Evolutionary conservation across 768 basidiomycete genomes (phyloP).

Genomic region (Suillus fuscotomentosus): DNA sequence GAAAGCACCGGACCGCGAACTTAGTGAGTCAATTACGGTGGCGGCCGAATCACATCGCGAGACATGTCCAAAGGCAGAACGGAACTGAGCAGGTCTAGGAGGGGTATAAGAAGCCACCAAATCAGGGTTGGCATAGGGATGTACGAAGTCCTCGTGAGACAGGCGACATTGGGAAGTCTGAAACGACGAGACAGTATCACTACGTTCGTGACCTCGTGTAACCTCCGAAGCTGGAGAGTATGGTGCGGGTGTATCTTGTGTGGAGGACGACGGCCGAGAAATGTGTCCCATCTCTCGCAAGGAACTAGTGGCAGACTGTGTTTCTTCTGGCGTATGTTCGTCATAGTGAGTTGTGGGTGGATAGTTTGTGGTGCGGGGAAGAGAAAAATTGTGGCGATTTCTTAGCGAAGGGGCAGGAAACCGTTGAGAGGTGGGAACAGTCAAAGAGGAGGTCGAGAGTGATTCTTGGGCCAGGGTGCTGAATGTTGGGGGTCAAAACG

Average conservation of each 20-base stretch:
- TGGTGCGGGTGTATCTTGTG: slow-evolving; percentile 5
- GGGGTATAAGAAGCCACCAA: slow-evolving; percentile 43
- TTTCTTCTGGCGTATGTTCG: slow-evolving; percentile 8
- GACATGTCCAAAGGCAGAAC: slow-evolving; percentile 32
- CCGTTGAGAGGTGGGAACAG: slow-evolving; percentile 26
- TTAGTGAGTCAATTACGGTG: slow-evolving; percentile 49
- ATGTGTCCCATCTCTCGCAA: slow-evolving; percentile 9
- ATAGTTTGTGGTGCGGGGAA: slow-evolving; percentile 29
- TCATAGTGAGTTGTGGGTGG: slow-evolving; percentile 9
- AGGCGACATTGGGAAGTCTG: slow-evolving; percentile 35
- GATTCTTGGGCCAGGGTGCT: slow-evolving; percentile 64
- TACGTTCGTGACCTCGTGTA: slow-evolving; percentile 11
- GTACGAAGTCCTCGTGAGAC: slow-evolving; percentile 39
- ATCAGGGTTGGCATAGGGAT: slow-evolving; percentile 84
- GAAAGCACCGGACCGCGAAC: slow-evolving; percentile 33
- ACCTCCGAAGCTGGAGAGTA: slow-evolving; percentile 15
- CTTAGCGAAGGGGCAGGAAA: slow-evolving; percentile 14
- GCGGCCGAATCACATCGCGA: slow-evolving; percentile 49
- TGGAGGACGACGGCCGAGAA: not conserved
- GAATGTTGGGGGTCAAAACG: slow-evolving; percentile 2
- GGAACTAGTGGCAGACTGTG: slow-evolving; percentile 9
- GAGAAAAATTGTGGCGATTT: slow-evolving; percentile 42
- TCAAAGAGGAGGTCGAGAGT: slow-evolving; percentile 54
- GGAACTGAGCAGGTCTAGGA: slow-evolving; percentile 26
- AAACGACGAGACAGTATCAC: slow-evolving; percentile 17